A percentile compares a stretch with the other conserved stretches of the same genome.
Conservation (phyloP, 352 stramenopile species). For the Halophytophthora batemanensis region DNA sequence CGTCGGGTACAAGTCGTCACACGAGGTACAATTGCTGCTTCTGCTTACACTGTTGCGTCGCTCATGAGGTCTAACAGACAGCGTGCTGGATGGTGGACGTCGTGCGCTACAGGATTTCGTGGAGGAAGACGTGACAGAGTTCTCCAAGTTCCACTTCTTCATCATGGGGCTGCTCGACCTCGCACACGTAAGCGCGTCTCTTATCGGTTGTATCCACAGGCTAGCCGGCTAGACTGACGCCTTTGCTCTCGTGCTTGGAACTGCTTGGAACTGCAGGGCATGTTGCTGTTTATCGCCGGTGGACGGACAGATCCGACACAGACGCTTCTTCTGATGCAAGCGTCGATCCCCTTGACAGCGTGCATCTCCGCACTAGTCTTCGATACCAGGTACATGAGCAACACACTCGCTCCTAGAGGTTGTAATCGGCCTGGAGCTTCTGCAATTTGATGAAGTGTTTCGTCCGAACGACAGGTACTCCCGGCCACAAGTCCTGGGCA, state of each 20-base stretch:
- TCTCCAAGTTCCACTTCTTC: conserved; percentile 86
- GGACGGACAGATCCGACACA: conserved; percentile 81
- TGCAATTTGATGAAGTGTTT: background rate
- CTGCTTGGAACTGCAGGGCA: conserved; percentile 35
- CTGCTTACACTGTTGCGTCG: background rate
- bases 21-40: conserved; percentile 41
- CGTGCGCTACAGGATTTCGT: conserved; percentile 60
- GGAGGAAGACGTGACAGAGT: conserved; percentile 82
- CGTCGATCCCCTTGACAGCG: conserved; percentile 68
- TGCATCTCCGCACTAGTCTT: conserved; percentile 58
- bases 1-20: conserved; percentile 80
- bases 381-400: conserved; percentile 34
- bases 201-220: too few relatives aligned
- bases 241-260: background rate
- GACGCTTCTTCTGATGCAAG: conserved; percentile 84
- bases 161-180: conserved; percentile 84
- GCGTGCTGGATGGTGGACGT: background rate
- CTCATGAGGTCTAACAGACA: background rate
- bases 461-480: conserved; percentile 49
- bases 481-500: conserved; percentile 65
- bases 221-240: conserved; percentile 1
- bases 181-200: conserved; percentile 46
- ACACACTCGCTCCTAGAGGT: background rate
- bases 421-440: background rate
- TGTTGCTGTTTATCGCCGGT: conserved; percentile 83